A percentile compares a stretch with the other conserved stretches of the same genome.
Evolutionary conservation across 805 yeast species (phyloP).

Genomic region (Hanseniaspora singularis): DNA sequence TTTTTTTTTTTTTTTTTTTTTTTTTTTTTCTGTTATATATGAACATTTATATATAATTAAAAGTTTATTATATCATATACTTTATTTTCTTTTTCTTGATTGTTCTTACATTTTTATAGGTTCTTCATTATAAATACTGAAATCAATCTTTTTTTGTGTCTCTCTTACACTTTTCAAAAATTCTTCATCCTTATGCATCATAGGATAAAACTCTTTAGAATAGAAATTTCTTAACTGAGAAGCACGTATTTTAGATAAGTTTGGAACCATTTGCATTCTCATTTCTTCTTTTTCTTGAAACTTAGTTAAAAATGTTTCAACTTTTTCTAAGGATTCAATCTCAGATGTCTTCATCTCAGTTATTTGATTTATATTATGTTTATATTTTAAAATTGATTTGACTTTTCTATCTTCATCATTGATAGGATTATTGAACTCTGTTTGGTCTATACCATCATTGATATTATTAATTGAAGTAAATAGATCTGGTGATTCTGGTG

Average conservation of each 20-base stretch:
- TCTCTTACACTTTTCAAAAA: conserved; percentile 20
- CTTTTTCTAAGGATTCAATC: conserved; percentile 31
- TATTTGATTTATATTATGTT: conserved; percentile 27
- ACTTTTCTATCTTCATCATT: no score
- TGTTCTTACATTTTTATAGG: background rate
- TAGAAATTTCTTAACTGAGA: conserved; percentile 32
- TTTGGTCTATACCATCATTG: background rate
- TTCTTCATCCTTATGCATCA: conserved; percentile 18
- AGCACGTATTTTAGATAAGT: conserved; percentile 29
- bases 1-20: no score
- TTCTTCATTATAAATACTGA: conserved; percentile 7
- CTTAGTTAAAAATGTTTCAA: conserved; percentile 29
- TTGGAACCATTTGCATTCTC: conserved; percentile 28
- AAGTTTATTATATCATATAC: no score
- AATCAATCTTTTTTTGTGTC: conserved; percentile 17
- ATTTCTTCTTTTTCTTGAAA: conserved; percentile 31
- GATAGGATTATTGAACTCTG: no score
- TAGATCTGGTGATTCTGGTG: background rate
- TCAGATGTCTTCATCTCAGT: conserved; percentile 30
- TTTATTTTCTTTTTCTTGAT: no score
- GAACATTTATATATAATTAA: no score
- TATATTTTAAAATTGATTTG: conserved; percentile 32
- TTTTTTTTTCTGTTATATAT: no score
- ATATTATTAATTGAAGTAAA: background rate
- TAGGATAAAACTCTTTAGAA: conserved; percentile 20